Evolutionary conservation across 495 filamentous ascomycete species (phyloP), one percentile per base, ranked within the genome.

Genomic region (Coniosporium apollinis): DNA sequence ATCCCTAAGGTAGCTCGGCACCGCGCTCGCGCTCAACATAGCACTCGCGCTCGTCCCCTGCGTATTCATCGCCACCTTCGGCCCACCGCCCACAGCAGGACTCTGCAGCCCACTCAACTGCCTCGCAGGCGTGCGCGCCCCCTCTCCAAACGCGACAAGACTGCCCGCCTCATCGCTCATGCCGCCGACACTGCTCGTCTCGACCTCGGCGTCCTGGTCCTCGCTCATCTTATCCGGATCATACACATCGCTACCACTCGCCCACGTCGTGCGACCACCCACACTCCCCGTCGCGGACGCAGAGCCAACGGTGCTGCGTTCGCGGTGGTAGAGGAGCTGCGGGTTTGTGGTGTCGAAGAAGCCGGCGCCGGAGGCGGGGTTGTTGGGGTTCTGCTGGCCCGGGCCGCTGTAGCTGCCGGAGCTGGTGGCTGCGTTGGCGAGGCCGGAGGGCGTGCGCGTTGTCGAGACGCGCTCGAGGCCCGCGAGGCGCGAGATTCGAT

Each of bases 401-500:
- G 44, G 14, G 44, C 50, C 17, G 44, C 46, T 20, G 43, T 56
- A 22, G 45, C 42, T 47, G 44, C 56, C 14, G 34, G 28, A 31
- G 46, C 34, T 18, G 42, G 38, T 36, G 19, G 31, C 28, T 11
- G 41, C 44, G 26, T 44, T 42, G n/a, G 47, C 46, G 31, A 55
- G 36, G 30, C 52, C 48, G 34, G 38, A 22, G 19, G 34, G 43
- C 9, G 62, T 55, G 19, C 80, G 77, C 8, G 72, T 65, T 10
- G 77, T 74, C 6, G 76, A 69, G 17, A 93, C 75, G 15, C 78
- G 72, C 48, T 86, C 82, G 22, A 94, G 65, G 26, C 85, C 85
- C 5, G 84, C 78, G 11, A 94, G 72, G 18, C 85, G 82, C 22
- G 82, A 89, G 50, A 94, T 92, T 46, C 85, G 83, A 57, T 92